These are phyloP conservation scores for Tubosaeta sp. DNA, from an alignment of 768 basidiomycete species.

Conservation along the genomic window DNA sequence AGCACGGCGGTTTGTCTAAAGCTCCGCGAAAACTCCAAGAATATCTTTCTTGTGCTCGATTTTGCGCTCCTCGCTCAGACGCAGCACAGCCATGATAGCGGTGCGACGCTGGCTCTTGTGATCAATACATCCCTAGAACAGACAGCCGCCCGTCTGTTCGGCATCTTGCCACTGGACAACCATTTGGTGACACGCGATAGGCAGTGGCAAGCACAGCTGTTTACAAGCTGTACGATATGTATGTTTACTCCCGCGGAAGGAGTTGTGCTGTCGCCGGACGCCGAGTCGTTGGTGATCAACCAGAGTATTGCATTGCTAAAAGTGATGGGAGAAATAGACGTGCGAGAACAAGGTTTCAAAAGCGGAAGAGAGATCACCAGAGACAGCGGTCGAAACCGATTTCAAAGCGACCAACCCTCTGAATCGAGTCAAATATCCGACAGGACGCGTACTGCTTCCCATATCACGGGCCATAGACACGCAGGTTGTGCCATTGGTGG, in stretches of 20 bases:
- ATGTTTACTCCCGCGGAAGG: slow-evolving; percentile 39
- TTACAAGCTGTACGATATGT: slow-evolving; percentile 56
- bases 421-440: slow-evolving; percentile 2
- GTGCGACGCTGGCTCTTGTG: slow-evolving; percentile 46
- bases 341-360: slow-evolving; percentile 23
- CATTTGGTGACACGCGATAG: slow-evolving; percentile 38
- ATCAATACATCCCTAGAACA: slow-evolving; percentile 44
- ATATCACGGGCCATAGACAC: background rate
- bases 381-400: background rate
- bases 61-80: slow-evolving; percentile 47
- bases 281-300: slow-evolving; percentile 34
- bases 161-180: slow-evolving; percentile 45
- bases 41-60: slow-evolving; percentile 58
- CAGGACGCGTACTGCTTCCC: background rate
- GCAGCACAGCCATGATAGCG: slow-evolving; percentile 30
- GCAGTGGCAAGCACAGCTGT: slow-evolving; percentile 62
- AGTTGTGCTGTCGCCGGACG: slow-evolving; percentile 9
- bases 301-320: slow-evolving; percentile 47
- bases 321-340: slow-evolving; percentile 35
- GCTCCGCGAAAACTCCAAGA: slow-evolving; percentile 19
- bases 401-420: background rate
- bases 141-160: slow-evolving; percentile 42
- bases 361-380: background rate
- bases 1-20: slow-evolving; percentile 53
- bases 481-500: background rate